Percentiles rank a stretch among this genome's conserved stretches.
Evolutionary conservation across 305 asterid genomes (phyloP).

Genomic region (Lippia alba): DNA sequence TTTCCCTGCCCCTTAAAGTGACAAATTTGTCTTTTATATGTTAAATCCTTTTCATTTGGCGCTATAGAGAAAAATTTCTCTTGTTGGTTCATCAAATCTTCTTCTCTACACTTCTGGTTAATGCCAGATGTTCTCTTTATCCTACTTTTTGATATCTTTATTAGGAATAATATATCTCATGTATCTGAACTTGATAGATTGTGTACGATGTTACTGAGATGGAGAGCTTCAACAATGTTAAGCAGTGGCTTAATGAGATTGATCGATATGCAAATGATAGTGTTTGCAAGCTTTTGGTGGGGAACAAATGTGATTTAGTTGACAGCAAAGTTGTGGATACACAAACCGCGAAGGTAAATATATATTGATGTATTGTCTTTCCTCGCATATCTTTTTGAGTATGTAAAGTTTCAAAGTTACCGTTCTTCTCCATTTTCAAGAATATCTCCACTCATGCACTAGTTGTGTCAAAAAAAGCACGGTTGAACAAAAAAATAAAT

Average conservation of each 20-base stretch:
- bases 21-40: no score
- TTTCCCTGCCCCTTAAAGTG: background rate
- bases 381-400: background rate
- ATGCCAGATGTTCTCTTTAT: background rate
- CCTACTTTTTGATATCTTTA: background rate
- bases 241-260: constrained; percentile 86
- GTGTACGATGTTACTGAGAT: constrained; percentile 86
- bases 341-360: constrained; percentile 68
- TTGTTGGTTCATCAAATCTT: background rate
- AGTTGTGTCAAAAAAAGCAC: no score
- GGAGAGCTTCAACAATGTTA: constrained; percentile 93
- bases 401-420: background rate
- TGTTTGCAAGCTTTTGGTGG: constrained; percentile 90
- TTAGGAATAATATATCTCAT: constrained; percentile 22
- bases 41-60: no score
- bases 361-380: background rate
- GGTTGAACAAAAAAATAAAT: no score
- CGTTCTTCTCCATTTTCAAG: background rate
- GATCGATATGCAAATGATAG: constrained; percentile 78
- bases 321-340: constrained; percentile 80
- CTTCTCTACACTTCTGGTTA: background rate
- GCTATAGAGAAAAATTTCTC: no score
- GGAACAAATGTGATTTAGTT: constrained; percentile 83
- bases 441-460: background rate
- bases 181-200: constrained; percentile 48